phyloP scores from a whole-genome alignment of 1,284 basidiomycete species.

The Ustilago vetiveriae region DNA sequence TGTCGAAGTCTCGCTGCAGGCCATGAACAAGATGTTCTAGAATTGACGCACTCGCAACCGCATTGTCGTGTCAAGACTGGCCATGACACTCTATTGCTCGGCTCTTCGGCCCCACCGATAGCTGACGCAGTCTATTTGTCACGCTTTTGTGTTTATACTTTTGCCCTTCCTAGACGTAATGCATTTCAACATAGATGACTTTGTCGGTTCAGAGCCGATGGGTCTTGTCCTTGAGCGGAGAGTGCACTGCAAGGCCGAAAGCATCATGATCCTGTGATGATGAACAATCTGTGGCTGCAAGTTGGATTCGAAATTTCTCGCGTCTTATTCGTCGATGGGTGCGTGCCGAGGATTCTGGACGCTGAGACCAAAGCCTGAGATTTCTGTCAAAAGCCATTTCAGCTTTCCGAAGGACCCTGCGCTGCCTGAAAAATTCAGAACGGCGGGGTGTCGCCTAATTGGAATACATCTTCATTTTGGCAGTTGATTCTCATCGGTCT shows the following conservation, averaged over 20 bases:
- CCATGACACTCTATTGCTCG: not conserved
- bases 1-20: constrained; percentile 80
- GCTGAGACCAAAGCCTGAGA: constrained; percentile 4
- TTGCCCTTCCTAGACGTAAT: not conserved
- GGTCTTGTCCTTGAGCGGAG: no score
- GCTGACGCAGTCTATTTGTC: not conserved
- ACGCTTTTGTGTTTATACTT: constrained; percentile 1
- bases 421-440: no score
- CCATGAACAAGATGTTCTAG: constrained; percentile 75
- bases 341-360: constrained; percentile 6
- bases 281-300: no score
- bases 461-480: no score
- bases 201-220: not conserved
- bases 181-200: not conserved
- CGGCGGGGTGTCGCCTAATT: no score
- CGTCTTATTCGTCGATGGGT: constrained; percentile 6
- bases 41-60: no score
- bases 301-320: constrained; percentile 6
- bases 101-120: not conserved
- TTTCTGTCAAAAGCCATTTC: no score
- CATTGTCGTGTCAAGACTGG: no score
- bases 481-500: no score
- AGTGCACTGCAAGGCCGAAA: no score
- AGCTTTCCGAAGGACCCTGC: no score
- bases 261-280: no score